Conservation (phyloP, 2,329 filamentous ascomycete genomes). For the Venturiaceae sp. region DNA sequence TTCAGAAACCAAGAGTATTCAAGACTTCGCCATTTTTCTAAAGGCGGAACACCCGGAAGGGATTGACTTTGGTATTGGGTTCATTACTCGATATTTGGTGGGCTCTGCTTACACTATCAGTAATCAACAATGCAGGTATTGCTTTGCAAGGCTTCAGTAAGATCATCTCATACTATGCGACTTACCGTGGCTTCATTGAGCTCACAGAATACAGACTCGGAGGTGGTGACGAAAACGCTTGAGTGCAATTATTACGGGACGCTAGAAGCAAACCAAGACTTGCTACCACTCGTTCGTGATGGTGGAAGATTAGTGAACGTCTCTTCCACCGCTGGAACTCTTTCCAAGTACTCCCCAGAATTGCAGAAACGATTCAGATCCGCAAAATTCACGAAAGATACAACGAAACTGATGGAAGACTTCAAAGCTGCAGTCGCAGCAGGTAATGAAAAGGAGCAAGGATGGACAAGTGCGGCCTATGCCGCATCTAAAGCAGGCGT, state of each 20-base stretch:
- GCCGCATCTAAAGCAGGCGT: slow-evolving; percentile 36
- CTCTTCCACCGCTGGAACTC: slow-evolving; percentile 32
- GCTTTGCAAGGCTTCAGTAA: slow-evolving; percentile 36
- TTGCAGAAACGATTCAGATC: slow-evolving; percentile 33
- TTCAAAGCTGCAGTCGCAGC: slow-evolving; percentile 37
- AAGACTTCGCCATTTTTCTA: slow-evolving; percentile 27
- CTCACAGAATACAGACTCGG: slow-evolving; percentile 26
- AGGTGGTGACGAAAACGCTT: slow-evolving; percentile 40
- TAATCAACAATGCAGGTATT: slow-evolving; percentile 46
- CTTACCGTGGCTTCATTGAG: no score
- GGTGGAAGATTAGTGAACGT: slow-evolving; percentile 41
- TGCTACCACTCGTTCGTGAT: slow-evolving; percentile 36
- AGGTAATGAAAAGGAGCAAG: slow-evolving; percentile 34
- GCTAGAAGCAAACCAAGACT: slow-evolving; percentile 31
- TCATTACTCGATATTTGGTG: slow-evolving; percentile 17
- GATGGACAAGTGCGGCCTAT: slow-evolving; percentile 42
- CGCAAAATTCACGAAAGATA: slow-evolving; percentile 29
- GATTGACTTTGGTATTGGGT: neutral
- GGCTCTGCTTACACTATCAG: slow-evolving; percentile 34
- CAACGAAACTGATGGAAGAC: slow-evolving; percentile 38
- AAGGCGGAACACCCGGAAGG: neutral
- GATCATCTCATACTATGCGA: no score
- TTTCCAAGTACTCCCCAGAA: slow-evolving; percentile 36
- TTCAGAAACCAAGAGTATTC: slow-evolving; percentile 33
- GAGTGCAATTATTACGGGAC: slow-evolving; percentile 44